Base-by-base conservation (phyloP, 345 rosid genomes). In the Angophora floribunda region DNA sequence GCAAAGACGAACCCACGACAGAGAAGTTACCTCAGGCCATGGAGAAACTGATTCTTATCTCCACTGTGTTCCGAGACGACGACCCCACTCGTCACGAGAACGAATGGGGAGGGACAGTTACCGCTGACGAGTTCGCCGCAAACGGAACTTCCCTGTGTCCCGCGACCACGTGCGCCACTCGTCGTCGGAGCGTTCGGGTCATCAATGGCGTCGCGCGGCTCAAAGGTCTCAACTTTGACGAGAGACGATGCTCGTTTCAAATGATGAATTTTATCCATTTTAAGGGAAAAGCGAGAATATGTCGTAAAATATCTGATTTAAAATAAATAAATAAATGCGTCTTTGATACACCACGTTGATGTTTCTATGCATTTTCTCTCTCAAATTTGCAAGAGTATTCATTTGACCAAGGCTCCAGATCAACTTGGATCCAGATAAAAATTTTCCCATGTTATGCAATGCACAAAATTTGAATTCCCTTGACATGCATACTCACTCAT, bases 351-450 rank as follows among this genome's bases (percentile, higher is more conserved):
- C 61, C 59, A 22, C 21, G 15, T 52, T 7, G 21, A 53, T 53
- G 59, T 53, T 7, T 21, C 59, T 21, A 7, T 21, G 59, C 10
- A 53, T 21, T 53, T 21, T 53, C n/a, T n/a, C n/a, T n/a, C n/a
- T n/a, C n/a, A n/a, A n/a, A n/a, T n/a, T n/a, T n/a, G n/a, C n/a
- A n/a, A n/a, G n/a, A n/a, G n/a, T n/a, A n/a, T n/a, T n/a, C n/a
- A n/a, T n/a, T n/a, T n/a, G n/a, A n/a, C n/a, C 75, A n/a, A 63
- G 14, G 36, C 75, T n/a, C 2, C 9, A 63, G 36, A 63, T n/a
- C 19, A 7, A 63, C 4, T 63, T 1, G 5, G 51, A 0, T 59
- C 7, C 0, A 5, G 4, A 26, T 13, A 24, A 59, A n/a, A 4
- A 11, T 0, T 12, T 59, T 26, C 28, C 32, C 67, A 59, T 1